Percentiles rank a stretch among this genome's conserved stretches.
Conservation (phyloP, 768 basidiomycete genomes). For the Trametes meyenii region DNA sequence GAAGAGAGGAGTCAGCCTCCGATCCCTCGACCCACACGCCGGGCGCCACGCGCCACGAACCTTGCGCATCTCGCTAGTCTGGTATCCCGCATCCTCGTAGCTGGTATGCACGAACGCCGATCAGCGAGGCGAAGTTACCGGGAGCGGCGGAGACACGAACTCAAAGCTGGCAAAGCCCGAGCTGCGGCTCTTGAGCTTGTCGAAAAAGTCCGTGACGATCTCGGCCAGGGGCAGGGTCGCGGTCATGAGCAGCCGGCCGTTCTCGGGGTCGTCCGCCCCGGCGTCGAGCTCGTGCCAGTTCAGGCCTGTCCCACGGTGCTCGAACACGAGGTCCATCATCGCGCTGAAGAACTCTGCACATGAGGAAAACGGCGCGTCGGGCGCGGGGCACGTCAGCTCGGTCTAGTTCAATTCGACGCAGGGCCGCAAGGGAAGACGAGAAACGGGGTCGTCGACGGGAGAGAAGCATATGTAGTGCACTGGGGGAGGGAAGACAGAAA, state of each 20-base stretch:
- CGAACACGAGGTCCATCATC: constrained; percentile 94
- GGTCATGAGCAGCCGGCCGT: constrained; percentile 73
- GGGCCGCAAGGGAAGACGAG: background rate
- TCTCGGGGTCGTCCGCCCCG: constrained; percentile 39
- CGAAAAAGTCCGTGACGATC: constrained; percentile 95
- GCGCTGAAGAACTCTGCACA: constrained; percentile 84
- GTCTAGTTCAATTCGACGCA: background rate
- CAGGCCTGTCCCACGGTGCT: constrained; percentile 80
- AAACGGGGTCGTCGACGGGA: background rate
- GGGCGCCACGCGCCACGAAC: constrained; percentile 42
- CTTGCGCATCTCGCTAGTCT: constrained; percentile 79
- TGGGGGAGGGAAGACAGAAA: background rate
- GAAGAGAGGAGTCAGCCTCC: background rate
- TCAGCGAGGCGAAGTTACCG: background rate
- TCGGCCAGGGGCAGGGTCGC: constrained; percentile 88
- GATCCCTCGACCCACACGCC: background rate
- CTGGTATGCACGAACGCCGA: constrained; percentile 42
- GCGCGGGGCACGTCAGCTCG: background rate
- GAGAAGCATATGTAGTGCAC: background rate
- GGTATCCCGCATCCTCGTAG: constrained; percentile 94
- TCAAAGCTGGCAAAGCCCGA: constrained; percentile 93
- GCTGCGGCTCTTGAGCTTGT: constrained; percentile 89
- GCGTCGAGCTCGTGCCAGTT: constrained; percentile 83
- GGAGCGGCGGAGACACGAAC: constrained; percentile 45
- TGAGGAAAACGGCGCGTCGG: background rate